phyloP scores from a whole-genome alignment of 108 stramenopile genomes.

The Pseudonitzschia multiseries region DNA sequence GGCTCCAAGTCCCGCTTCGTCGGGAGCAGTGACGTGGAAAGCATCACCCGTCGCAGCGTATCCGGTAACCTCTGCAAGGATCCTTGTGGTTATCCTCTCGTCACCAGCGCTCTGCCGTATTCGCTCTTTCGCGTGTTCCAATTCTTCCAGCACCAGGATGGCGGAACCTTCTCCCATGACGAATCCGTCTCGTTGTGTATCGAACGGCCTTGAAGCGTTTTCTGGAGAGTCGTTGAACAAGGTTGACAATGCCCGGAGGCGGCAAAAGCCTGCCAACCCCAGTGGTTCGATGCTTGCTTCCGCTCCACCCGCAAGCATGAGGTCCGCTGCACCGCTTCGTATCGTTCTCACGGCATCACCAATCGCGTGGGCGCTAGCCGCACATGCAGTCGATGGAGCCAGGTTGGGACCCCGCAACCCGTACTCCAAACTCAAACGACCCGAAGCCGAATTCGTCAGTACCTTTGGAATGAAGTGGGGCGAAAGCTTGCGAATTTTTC shows the following conservation, averaged over 20 bases:
- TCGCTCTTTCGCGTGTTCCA: slow-evolving; percentile 74
- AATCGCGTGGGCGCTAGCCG: slow-evolving; percentile 91
- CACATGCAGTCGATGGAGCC: slow-evolving; percentile 90
- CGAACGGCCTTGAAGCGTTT: slow-evolving; percentile 86
- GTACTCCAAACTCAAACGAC: slow-evolving; percentile 66
- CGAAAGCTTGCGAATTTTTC: slow-evolving; percentile 47
- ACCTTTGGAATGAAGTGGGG: slow-evolving; percentile 97
- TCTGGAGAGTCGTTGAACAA: slow-evolving; percentile 48
- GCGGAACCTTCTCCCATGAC: slow-evolving; percentile 95
- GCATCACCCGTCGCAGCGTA: slow-evolving; percentile 85
- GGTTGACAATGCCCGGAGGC: slow-evolving; percentile 84
- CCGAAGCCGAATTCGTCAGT: slow-evolving; percentile 88
- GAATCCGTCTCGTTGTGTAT: slow-evolving; percentile 84
- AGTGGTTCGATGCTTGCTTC: slow-evolving; percentile 93
- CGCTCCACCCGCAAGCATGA: slow-evolving; percentile 94
- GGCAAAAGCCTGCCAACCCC: slow-evolving; percentile 89
- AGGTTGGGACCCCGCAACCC: slow-evolving; percentile 85
- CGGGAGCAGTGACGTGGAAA: slow-evolving; percentile 88
- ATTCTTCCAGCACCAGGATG: slow-evolving; percentile 88
- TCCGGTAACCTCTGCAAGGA: slow-evolving; percentile 64
- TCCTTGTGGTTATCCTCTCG: slow-evolving; percentile 9
- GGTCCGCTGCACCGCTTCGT: slow-evolving; percentile 76
- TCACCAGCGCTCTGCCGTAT: slow-evolving; percentile 42
- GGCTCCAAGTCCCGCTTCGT: slow-evolving; percentile 83
- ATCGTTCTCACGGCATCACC: slow-evolving; percentile 91